A percentile compares a stretch with the other conserved stretches of the same genome.
Conservation (phyloP, 169 alveolate genomes). For the Cryptosporidium tyzzeri region DNA sequence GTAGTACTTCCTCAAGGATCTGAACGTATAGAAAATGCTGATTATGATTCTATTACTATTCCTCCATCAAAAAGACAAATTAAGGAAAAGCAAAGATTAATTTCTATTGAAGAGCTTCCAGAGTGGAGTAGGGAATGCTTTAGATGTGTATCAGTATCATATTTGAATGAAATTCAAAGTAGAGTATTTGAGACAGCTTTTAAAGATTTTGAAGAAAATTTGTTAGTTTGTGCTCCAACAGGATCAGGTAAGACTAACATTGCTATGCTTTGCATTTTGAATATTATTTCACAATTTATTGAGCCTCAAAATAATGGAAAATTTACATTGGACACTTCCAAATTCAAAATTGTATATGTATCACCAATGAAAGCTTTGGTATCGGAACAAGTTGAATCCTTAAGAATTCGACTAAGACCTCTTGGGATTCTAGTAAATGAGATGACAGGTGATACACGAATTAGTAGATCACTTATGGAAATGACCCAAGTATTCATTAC, state of each 20-base stretch:
- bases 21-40: constrained; percentile 88
- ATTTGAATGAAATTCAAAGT: constrained; percentile 95
- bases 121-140: constrained; percentile 96
- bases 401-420: constrained; percentile 82
- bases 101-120: constrained; percentile 88
- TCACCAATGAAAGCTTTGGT: constrained; percentile 99
- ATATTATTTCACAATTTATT: constrained; percentile 87
- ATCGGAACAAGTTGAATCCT: constrained; percentile 91
- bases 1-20: constrained; percentile 94
- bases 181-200: constrained; percentile 94
- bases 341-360: constrained; percentile 96
- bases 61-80: constrained; percentile 82
- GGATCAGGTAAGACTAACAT: constrained; percentile 99
- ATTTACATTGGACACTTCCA: constrained; percentile 71
- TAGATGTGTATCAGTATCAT: constrained; percentile 82
- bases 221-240: constrained; percentile 99
- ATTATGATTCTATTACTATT: constrained; percentile 86
- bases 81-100: constrained; percentile 80
- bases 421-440: constrained; percentile 93
- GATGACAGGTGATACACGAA: constrained; percentile 96
- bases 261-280: constrained; percentile 97
- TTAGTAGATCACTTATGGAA: constrained; percentile 95
- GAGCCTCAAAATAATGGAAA: constrained; percentile 45
- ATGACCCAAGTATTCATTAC: constrained; percentile 98
- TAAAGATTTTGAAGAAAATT: constrained; percentile 92